Conservation (phyloP, 2,329 filamentous ascomycete species). For the Botryosphaeria dothidea region DNA sequence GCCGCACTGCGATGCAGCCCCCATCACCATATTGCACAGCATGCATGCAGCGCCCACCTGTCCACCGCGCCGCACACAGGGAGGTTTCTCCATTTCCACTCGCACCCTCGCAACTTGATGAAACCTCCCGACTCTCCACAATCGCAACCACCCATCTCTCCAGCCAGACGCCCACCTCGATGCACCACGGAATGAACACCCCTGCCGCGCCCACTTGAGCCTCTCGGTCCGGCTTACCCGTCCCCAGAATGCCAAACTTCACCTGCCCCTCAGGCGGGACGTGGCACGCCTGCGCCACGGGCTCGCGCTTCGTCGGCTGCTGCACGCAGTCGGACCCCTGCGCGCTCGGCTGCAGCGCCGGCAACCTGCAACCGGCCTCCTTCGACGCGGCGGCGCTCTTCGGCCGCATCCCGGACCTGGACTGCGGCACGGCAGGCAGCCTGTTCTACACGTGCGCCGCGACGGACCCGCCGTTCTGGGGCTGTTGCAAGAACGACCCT, state of each 20-base stretch:
- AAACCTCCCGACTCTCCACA: too few relatives aligned
- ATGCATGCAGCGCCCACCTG: too few relatives aligned
- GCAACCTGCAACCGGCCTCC: constrained; percentile 32
- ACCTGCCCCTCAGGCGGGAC: constrained; percentile 34
- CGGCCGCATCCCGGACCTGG: constrained; percentile 34
- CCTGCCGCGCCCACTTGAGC: too few relatives aligned
- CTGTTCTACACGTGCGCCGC: constrained; percentile 39
- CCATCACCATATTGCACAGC: too few relatives aligned
- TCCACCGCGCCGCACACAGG: too few relatives aligned
- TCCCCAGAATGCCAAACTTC: constrained; percentile 21
- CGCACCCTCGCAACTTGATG: too few relatives aligned
- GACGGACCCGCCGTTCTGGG: constrained; percentile 34
- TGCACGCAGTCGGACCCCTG: constrained; percentile 39
- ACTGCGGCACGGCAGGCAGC: constrained; percentile 30
- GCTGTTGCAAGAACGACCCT: constrained; percentile 35
- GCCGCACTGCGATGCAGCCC: too few relatives aligned
- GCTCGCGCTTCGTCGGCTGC: constrained; percentile 42
- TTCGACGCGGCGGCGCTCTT: constrained; percentile 35
- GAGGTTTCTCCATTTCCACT: too few relatives aligned
- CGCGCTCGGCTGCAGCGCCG: constrained; percentile 36
- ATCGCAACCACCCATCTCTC: too few relatives aligned
- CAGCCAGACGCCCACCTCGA: too few relatives aligned
- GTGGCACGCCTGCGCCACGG: constrained; percentile 38
- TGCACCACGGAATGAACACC: too few relatives aligned
- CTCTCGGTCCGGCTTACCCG: too few relatives aligned